phyloP scores from a whole-genome alignment of 1,139 yeast species.

The Geotrichum reessii region DNA sequence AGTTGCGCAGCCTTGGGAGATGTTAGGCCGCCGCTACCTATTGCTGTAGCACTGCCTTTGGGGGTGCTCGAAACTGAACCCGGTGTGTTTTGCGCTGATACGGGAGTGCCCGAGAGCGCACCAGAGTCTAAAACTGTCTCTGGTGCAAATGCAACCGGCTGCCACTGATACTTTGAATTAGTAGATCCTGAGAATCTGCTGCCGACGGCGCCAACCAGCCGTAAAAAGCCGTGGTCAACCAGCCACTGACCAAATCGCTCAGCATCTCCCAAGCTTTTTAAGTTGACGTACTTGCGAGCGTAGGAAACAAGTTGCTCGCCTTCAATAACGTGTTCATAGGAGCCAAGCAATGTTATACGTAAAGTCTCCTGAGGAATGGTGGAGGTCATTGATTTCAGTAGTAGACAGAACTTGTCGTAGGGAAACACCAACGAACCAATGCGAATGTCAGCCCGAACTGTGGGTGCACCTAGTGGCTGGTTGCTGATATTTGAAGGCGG shows the following conservation, averaged over 20 bases:
- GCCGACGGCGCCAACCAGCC: constrained; percentile 55
- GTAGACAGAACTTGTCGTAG: constrained; percentile 34
- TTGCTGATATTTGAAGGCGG: background rate
- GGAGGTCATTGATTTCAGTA: constrained; percentile 32
- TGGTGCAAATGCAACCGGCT: constrained; percentile 44
- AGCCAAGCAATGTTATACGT: constrained; percentile 59
- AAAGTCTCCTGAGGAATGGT: constrained; percentile 46
- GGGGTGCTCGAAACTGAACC: background rate
- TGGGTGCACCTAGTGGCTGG: background rate
- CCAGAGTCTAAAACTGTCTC: background rate
- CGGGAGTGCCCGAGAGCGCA: background rate
- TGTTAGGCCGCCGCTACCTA: background rate
- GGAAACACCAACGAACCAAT: constrained; percentile 33
- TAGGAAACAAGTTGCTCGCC: constrained; percentile 61
- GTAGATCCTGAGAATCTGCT: constrained; percentile 71
- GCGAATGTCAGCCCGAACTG: constrained; percentile 21
- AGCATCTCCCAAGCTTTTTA: constrained; percentile 42
- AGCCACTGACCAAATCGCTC: constrained; percentile 77
- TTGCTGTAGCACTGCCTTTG: background rate
- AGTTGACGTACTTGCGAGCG: constrained; percentile 41
- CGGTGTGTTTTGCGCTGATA: background rate
- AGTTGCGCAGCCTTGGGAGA: background rate
- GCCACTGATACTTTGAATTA: constrained; percentile 79
- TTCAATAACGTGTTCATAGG: constrained; percentile 57
- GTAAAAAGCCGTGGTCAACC: constrained; percentile 56